Conservation (phyloP, 495 filamentous ascomycete species). For the Annulohypoxylon nitens region DNA sequence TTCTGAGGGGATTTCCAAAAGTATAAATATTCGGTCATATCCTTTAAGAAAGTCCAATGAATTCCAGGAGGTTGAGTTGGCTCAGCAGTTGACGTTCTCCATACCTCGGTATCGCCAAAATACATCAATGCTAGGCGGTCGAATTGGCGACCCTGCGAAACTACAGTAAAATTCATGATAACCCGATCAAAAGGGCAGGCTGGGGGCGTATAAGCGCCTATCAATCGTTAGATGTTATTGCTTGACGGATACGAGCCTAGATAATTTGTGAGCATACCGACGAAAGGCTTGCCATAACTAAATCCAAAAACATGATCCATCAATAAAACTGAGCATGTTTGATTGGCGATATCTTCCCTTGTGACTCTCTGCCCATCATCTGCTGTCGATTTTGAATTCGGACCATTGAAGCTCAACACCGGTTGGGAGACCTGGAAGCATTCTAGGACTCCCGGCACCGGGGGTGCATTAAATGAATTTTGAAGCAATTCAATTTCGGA, state of each 20-base stretch:
- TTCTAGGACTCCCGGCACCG: slow-evolving; percentile 57
- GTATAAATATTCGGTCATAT: slow-evolving; percentile 80
- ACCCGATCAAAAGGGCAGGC: slow-evolving; percentile 82
- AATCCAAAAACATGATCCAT: slow-evolving; percentile 81
- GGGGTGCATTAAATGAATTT: not conserved
- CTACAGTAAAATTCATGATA: slow-evolving; percentile 85
- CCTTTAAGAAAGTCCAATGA: slow-evolving; percentile 80
- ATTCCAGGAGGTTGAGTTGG: slow-evolving; percentile 77
- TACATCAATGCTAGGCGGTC: slow-evolving; percentile 86
- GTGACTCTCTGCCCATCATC: slow-evolving; percentile 17
- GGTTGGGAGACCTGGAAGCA: slow-evolving; percentile 78
- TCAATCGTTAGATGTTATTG: not conserved
- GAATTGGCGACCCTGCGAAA: slow-evolving; percentile 79
- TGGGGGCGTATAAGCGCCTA: slow-evolving; percentile 80
- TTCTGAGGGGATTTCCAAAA: slow-evolving; percentile 78
- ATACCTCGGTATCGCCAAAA: slow-evolving; percentile 83
- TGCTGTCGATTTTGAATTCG: slow-evolving; percentile 52
- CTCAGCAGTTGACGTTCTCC: slow-evolving; percentile 88
- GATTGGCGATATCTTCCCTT: slow-evolving; percentile 35
- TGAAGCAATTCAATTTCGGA: slow-evolving; percentile 22
- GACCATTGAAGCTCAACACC: slow-evolving; percentile 59
- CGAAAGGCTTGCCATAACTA: slow-evolving; percentile 83
- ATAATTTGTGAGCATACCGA: slow-evolving; percentile 67
- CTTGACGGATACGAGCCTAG: not conserved
- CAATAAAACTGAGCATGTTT: slow-evolving; percentile 67